Base-by-base conservation (phyloP, 208 protist species). In the Leishmania tarentolae region DNA sequence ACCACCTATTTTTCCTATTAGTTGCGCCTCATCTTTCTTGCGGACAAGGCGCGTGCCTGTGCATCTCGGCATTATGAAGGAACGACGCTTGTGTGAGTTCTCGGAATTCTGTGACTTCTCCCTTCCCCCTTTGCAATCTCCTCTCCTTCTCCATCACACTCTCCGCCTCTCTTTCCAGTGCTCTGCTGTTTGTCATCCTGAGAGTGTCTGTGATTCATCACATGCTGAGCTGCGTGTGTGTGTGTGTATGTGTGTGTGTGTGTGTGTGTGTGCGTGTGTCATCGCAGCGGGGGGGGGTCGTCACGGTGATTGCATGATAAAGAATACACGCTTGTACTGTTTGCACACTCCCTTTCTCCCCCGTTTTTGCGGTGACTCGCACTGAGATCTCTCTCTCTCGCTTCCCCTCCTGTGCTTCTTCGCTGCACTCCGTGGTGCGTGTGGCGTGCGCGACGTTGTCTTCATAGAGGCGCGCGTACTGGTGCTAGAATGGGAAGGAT, bases 201-300 rank as follows among this genome's bases (percentile, higher is more conserved):
- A 15, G 44, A 17, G 68, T 31, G 53, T 28, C 52, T 71, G 53
- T 46, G 57, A 8, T 76, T 31, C 57, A 70, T 74, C 56, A 77
- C 63, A 77, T 50, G 78, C 52, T 57, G 56, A 71, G 78, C 17
- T 76, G 69, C n/a, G 17, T 74, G 69, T 35, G 69, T 47, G 73
- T 44, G 35, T 24, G 21, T 44, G 46, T 47, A 3, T 68, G 61
- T 68, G 61, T 68, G n/a, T 68, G 31, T n/a, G n/a, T 76, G 69
- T 19, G 17, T 74, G 69, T 35, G 69, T 47, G 73, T 44, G 35
- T 24, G 21, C 28, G 46, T 21, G 68, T 73, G 65, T 40, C 40
- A 19, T 9, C 31, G 24, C 46, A 11, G 15, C 28, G 71, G 21
- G 21, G 2, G 42, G 40, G 6, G 71, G 31, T 28, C 44, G 46